Evolutionary conservation across 2,329 filamentous ascomycete genomes (phyloP).

Genomic region (Colletotrichum cordylinicola): DNA sequence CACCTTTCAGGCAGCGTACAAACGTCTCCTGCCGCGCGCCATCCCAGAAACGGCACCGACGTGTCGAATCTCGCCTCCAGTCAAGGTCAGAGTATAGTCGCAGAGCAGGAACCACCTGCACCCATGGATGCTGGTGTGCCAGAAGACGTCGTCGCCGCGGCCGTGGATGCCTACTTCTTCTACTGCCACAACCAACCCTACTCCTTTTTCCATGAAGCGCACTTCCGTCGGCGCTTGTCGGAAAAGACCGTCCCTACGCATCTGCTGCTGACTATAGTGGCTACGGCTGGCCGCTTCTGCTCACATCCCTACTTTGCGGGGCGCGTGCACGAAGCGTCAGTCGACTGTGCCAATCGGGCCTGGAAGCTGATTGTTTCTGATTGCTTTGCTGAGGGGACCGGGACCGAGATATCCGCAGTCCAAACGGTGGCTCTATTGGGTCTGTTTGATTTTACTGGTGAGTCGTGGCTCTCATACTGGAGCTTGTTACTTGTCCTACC

Average conservation of each 20-base stretch:
- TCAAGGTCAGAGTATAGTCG: not conserved
- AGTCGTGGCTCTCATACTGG: not conserved
- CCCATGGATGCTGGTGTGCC: not conserved
- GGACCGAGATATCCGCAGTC: slow-evolving; percentile 36
- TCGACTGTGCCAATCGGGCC: slow-evolving; percentile 11
- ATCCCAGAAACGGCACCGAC: not conserved
- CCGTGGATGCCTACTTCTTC: slow-evolving; percentile 35
- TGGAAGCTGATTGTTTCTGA: slow-evolving; percentile 39
- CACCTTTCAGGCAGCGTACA: not conserved
- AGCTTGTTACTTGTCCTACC: not conserved
- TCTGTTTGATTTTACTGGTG: slow-evolving; percentile 43
- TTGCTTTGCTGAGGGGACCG: slow-evolving; percentile 33
- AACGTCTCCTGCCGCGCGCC: not conserved
- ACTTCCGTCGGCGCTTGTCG: slow-evolving; percentile 29
- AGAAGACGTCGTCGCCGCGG: not conserved
- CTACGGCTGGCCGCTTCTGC: not conserved
- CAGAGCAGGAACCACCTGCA: not conserved
- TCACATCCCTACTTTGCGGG: not conserved
- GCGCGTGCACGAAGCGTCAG: not conserved
- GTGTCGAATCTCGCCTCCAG: not conserved
- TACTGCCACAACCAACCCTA: slow-evolving; percentile 43
- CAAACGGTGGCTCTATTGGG: slow-evolving; percentile 41
- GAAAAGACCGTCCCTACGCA: not conserved
- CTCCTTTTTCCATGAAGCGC: slow-evolving; percentile 38
- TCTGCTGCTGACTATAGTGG: not conserved